Base-by-base conservation (phyloP, 2,329 filamentous ascomycete genomes). In the Fusarium annulatum region DNA sequence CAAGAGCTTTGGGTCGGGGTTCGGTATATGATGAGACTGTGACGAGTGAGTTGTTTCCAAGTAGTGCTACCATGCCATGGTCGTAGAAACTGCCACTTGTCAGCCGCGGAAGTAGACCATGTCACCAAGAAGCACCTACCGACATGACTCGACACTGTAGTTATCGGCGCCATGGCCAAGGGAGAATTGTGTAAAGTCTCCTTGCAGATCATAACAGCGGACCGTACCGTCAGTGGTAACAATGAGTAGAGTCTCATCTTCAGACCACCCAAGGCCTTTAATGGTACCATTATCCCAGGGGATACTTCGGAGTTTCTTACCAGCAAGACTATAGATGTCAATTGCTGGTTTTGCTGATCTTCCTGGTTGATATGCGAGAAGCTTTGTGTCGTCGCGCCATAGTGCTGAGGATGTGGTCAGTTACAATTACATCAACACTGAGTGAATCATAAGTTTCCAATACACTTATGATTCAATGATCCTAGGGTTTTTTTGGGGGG, bases 141-240 rank as follows among this genome's bases (percentile, higher is more conserved):
- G 91, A 84, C 96, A 98, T n/a, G 92, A 92, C 75, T 91, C 88
- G 26, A 99, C 95, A 33, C 96, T 93, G 78, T 92, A 91, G 74
- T 97, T 94, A 77, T 98, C 96, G 30, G 95, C 92, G 30, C 94
- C 94, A 82, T 97, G 92, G 61, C 96, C 96, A 1, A 99, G 86
- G 2, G 94, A 95, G 82, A 98, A 99, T 66, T 97, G 95, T 21
- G 92, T 94, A 80, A 99, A 99, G 80, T 98, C 96, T 71, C 93
- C 94, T 81, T 97, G 93, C n/a, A 99, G 85, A 79, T 96, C 94
- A 81, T 95, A 98, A 81, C 94, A 96, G 68, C 95, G 89, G 48
- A 98, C 96, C 2, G 91, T 96, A 30, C 96, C 96, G 79, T 99
- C 96, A 60, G 93, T 90, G 15, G 95, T 94, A 58, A 98, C 91